Conservation (phyloP, 257 asterid genomes). For the Ophiorrhiza pumila region DNA sequence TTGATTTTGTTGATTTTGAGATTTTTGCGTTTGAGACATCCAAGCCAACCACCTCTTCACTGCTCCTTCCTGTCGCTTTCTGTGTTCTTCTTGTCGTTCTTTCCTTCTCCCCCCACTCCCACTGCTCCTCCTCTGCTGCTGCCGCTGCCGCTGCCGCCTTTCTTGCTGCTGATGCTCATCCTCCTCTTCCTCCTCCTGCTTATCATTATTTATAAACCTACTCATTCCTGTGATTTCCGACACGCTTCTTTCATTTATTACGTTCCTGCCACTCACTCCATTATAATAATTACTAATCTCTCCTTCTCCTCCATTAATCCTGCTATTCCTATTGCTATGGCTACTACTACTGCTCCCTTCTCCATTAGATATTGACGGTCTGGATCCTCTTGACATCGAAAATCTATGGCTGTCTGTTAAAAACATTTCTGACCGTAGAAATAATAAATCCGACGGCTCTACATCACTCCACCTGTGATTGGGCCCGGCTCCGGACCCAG, state of each 20-base stretch:
- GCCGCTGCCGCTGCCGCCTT: no score
- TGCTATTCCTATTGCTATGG: slow-evolving; percentile 9
- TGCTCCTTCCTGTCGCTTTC: slow-evolving; percentile 35
- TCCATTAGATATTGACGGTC: slow-evolving; percentile 1
- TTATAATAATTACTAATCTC: no score
- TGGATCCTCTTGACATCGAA: slow-evolving; percentile 17
- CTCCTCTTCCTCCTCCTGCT: slow-evolving; percentile 63
- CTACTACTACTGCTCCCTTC: not conserved
- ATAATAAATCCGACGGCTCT: slow-evolving; percentile 50
- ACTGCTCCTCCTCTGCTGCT: slow-evolving; percentile 26
- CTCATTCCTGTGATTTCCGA: slow-evolving; percentile 82
- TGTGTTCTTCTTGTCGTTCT: slow-evolving; percentile 23
- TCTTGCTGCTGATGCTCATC: slow-evolving; percentile 34
- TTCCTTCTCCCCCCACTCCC: slow-evolving; percentile 19
- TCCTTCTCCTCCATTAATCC: slow-evolving; percentile 9
- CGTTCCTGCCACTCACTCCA: slow-evolving; percentile 43
- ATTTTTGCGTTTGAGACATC: slow-evolving; percentile 58
- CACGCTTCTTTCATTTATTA: slow-evolving; percentile 68
- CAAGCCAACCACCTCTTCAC: slow-evolving; percentile 78
- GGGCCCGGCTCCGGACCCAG: slow-evolving; percentile 10
- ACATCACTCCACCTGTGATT: slow-evolving; percentile 73
- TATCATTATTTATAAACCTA: slow-evolving; percentile 60
- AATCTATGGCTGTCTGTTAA: slow-evolving; percentile 31
- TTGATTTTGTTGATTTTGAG: not conserved
- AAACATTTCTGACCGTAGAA: slow-evolving; percentile 39